Percentiles rank a stretch among this genome's conserved stretches.
Evolutionary conservation across 257 asterid species (phyloP).

Genomic region (Capsicum chinense): DNA sequence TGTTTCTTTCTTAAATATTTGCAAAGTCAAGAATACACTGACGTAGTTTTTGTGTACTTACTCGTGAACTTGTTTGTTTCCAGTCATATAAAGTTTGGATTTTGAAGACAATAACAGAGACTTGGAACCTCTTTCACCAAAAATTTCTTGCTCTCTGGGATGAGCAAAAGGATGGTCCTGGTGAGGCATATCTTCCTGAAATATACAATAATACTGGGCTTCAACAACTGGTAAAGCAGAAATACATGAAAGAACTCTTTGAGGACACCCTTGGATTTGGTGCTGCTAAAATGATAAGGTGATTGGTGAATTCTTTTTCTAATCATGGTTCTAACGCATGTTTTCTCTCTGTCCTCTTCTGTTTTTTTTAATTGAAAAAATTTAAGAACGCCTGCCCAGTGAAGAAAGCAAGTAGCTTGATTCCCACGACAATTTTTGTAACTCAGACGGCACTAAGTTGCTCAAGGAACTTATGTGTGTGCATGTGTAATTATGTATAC

Average conservation of each 20-base stretch:
- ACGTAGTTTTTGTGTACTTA: conserved; percentile 1
- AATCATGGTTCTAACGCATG: neutral
- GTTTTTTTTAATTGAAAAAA: neutral
- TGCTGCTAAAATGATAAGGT: conserved; percentile 98
- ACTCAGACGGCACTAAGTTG: neutral
- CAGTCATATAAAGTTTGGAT: conserved; percentile 86
- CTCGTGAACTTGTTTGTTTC: conserved; percentile 15
- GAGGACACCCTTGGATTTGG: conserved; percentile 93
- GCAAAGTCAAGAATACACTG: neutral
- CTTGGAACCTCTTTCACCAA: conserved; percentile 82
- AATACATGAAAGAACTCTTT: conserved; percentile 75
- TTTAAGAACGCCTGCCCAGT: neutral
- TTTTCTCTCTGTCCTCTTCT: neutral
- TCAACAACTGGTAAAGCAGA: conserved; percentile 57
- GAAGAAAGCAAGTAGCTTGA: neutral
- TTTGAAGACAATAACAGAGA: conserved; percentile 73
- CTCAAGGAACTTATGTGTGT: neutral
- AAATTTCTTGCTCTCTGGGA: conserved; percentile 93
- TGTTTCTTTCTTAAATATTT: neutral
- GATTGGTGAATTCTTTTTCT: conserved; percentile 9
- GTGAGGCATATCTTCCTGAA: conserved; percentile 93
- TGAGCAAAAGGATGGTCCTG: conserved; percentile 83
- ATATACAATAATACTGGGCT: conserved; percentile 73
- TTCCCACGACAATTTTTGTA: neutral
- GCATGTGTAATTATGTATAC: neutral